Base-by-base conservation (phyloP, 768 basidiomycete species). In the Suillus sp. region DNA sequence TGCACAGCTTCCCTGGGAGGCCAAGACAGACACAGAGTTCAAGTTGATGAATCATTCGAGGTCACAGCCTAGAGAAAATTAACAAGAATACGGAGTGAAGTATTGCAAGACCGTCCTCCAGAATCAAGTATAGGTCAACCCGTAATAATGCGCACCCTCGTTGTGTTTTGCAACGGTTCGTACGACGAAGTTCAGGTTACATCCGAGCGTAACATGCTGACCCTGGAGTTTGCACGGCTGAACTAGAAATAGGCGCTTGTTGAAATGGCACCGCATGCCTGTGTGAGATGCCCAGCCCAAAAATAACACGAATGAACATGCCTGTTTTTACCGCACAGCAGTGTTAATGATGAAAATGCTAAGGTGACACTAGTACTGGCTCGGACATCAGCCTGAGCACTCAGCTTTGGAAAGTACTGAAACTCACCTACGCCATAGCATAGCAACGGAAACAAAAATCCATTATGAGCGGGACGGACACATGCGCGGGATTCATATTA, bases 81-180 rank as follows among this genome's bases (percentile, higher is more conserved):
- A 38, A 10, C 38, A 57, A 57, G 37, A 34, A 27, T 16, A 18
- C 11, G 25, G 5, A 38, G 25, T 27, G 37, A 37, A 25, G 22
- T 16, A 5, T 37, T 56, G 37, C 55, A 10, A 27, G 22, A 27
- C 22, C 10, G 25, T 55, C 59, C 25, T 48, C 13, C 51, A 9
- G n/a, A 37, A 50, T 30, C 30, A 40, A 70, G 67, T 62, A 42
- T 34, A 48, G 30, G 30, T 55, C 30, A 11, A 30, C 4, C 50
- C 50, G 4, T 9, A 30, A 51, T 18, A 18, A 51, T 51, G 30
- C 25, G 14, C 27, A 18, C 3, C 25, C 27, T 50, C 18, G 9
- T 20, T 51, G 18, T 20, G 10, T 20, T 11, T 32, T 32, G 51
- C 30, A 53, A 32, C 20, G 10, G 18, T 13, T 10, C 30, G 51